phyloP scores from a whole-genome alignment of 345 rosid species.

The Eucalyptus decipiens region DNA sequence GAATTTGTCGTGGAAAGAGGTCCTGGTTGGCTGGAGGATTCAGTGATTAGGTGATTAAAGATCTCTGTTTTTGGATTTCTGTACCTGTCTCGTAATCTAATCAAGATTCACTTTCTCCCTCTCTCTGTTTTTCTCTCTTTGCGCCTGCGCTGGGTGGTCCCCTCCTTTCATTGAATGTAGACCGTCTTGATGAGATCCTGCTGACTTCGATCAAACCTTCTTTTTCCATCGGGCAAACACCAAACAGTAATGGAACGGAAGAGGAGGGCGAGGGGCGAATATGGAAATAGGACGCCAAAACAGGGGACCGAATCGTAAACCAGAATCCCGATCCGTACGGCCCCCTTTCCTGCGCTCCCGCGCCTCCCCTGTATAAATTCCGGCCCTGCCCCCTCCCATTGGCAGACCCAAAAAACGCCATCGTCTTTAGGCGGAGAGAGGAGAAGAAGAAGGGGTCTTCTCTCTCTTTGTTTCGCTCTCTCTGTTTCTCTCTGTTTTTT shows the following conservation, averaged over 20 bases:
- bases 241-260: fast-evolving
- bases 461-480: not conserved
- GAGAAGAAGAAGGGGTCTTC: not conserved
- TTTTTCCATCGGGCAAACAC: not conserved
- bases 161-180: not conserved
- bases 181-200: not conserved
- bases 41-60: not conserved
- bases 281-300: not conserved
- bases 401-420: not conserved
- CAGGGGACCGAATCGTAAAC: not conserved
- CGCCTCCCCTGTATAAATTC: not conserved
- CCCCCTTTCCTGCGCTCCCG: not conserved
- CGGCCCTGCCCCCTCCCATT: not conserved
- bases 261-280: not conserved
- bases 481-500: not conserved
- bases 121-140: too few relatives aligned
- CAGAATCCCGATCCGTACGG: not conserved
- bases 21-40: not conserved
- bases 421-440: not conserved
- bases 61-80: not conserved
- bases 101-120: not conserved
- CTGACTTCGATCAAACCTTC: too few relatives aligned
- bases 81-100: not conserved
- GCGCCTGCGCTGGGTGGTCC: not conserved
- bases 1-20: not conserved